Base-by-base conservation (phyloP, 2,329 filamentous ascomycete genomes). In the Geosmithia putterillii region DNA sequence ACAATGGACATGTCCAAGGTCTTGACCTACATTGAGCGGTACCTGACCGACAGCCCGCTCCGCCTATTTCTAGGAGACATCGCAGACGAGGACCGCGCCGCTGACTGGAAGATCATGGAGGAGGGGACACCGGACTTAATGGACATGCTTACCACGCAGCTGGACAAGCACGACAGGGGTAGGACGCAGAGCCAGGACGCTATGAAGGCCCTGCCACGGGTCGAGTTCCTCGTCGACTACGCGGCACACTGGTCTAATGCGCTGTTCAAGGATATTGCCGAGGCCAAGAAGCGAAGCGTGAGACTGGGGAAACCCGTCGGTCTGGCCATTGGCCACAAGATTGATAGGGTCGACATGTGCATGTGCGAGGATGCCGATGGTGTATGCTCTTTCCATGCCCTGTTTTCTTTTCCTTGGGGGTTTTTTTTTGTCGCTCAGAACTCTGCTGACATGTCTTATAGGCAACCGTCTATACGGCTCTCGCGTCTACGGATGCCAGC, bases 1-100 rank as follows among this genome's bases (percentile, higher is more conserved):
- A 76, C 77, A 0, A 76, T 94, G 47, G 85, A 94, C 49, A 74
- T 83, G 41, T 69, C 70, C 15, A 80, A 80, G 45, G 78, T 94
- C 1, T 61, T 95, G 8, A 72, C 76, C 1, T 95, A 95, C 55
- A 83, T 96, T 34, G 74, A 83, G 50, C 74, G 75, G 22, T 80
- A 81, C 32, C 67, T 94, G 50, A 73, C 69, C 1, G 69, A 70
- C 28, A 88, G 81, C 51, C 79, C 79, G 5, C 63, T 94, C 4
- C 68, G 70, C 19, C 59, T 72, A 8, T 86, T 78, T 52, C 74
- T 86, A 41, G 62, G 64, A 44, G 67, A 69, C 4, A 59, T 73
- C 7, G 56, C 62, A 35, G 56, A 65, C 22, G 71, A 72, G n/a
- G 73, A 73, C 37, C 72, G 72, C 50, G 65, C 68, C 41, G 64